Base-by-base conservation (phyloP, 371 early-diverging fungal genomes). In the Mortierella sp. region DNA sequence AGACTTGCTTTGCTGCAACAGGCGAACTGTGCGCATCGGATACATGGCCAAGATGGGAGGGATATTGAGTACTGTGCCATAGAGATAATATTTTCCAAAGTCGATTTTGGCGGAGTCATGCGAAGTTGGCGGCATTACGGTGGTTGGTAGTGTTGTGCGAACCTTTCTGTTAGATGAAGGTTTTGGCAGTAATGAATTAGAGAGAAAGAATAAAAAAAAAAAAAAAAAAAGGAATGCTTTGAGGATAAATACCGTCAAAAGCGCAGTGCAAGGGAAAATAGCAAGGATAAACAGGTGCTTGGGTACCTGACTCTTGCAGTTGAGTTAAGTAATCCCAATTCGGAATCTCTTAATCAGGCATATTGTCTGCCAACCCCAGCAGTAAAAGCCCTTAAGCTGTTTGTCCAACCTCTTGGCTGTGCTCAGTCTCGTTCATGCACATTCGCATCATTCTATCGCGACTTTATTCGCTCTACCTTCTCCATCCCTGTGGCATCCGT, bases 11-110 rank as follows among this genome's bases (percentile, higher is more conserved):
- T 82, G 82, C 45, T 82, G 82, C 28, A 82, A 64, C 15, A 82
- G 58, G 29, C 82, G 76, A 22, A 82, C 82, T 1, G 82, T 82
- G 37, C 82, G 58, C 64, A 82, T 71, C 23, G 82, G 82, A 70
- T 82, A 82, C 68, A 82, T 71, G 68, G 70, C 55, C 19, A 69
- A 55, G 45, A 82, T 76, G 45, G 82, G 76, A 3, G 82, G 73
- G 31, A 72, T 70, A 73, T 82, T 82, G 58, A 82, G 73, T 32
- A 82, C 31, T 1, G 82, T 75, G 40, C 76, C 82, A 31, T 69
- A 82, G 49, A 73, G 60, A 64, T 70, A 82, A 64, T 82, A 82
- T 56, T 69, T 71, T 59, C 34, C 58, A 60, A 82, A 82, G 60
- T 82, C 82, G 64, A 82, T 76, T 55, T 70, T 72, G 47, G 70